Percentiles rank a stretch among this genome's conserved stretches.
Evolutionary conservation across 148 eudicot genomes (phyloP).

Genomic region (Vaccinium vitisidaea): DNA sequence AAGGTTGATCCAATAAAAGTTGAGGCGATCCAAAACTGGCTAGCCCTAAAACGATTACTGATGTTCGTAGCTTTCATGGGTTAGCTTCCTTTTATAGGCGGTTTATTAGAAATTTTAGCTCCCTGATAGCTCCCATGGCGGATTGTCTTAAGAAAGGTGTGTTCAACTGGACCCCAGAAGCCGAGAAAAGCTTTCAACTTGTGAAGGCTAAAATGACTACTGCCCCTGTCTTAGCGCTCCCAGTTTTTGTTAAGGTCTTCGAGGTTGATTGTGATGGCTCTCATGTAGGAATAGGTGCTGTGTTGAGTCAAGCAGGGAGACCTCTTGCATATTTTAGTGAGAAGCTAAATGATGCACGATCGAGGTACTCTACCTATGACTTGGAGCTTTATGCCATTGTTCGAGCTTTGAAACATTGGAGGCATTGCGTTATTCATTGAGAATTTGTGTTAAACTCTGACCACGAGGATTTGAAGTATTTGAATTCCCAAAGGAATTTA

Average conservation of each 20-base stretch:
- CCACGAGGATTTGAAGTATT: background rate
- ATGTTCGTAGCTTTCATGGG: background rate
- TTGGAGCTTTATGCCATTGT: background rate
- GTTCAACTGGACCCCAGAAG: background rate
- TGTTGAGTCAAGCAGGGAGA: background rate
- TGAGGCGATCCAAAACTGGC: background rate
- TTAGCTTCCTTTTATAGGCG: background rate
- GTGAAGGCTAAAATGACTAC: background rate
- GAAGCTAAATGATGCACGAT: background rate
- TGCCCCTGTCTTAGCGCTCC: background rate
- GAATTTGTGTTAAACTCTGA: background rate
- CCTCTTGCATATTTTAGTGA: background rate
- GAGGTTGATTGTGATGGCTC: background rate
- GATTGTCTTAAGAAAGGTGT: background rate
- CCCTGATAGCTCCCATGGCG: background rate
- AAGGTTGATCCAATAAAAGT: background rate
- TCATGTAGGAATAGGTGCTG: background rate
- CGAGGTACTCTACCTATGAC: background rate
- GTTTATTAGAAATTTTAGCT: background rate
- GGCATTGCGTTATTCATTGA: background rate
- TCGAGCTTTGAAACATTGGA: background rate
- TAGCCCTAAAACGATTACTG: background rate
- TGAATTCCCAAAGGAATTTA: background rate
- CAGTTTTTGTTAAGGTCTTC: background rate
- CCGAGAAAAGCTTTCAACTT: background rate